Percentiles rank a stretch among this genome's conserved stretches.
These are phyloP conservation scores for Endothia cerciana DNA, from an alignment of 2,329 filamentous ascomycete genomes.

Conservation along the genomic window DNA sequence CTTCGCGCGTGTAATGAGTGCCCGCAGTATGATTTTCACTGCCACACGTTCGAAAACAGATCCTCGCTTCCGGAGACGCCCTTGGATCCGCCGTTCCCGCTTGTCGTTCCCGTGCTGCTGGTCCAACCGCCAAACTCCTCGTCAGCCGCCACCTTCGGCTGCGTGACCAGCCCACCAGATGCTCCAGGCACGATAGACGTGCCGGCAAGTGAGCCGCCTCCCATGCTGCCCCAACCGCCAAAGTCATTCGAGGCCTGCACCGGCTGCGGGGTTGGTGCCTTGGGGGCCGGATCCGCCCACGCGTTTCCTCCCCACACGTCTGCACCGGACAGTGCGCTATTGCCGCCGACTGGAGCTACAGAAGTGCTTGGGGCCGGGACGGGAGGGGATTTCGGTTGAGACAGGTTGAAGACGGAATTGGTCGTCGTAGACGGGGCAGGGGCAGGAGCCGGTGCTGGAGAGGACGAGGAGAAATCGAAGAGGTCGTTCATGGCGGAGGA, in stretches of 20 bases:
- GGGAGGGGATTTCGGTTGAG: conserved; percentile 53
- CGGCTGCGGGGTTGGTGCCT: conserved; percentile 47
- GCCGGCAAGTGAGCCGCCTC: conserved; percentile 51
- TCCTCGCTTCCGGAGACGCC: conserved; percentile 76
- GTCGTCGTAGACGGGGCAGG: conserved; percentile 45
- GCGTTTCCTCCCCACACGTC: conserved; percentile 89
- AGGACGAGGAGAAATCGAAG: conserved; percentile 71
- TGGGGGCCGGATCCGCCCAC: conserved; percentile 71
- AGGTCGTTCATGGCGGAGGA: conserved; percentile 74
- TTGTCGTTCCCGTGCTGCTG: conserved; percentile 63
- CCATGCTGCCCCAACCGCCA: conserved; percentile 52
- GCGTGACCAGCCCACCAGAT: conserved; percentile 66
- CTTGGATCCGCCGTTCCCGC: conserved; percentile 35
- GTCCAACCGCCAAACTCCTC: conserved; percentile 98
- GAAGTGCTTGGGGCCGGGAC: conserved; percentile 44
- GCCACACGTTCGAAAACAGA: conserved; percentile 95
- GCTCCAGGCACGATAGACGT: conserved; percentile 65
- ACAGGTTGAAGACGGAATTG: conserved; percentile 83
- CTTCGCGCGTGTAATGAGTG: not conserved
- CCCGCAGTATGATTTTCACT: conserved; percentile 50
- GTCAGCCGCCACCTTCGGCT: conserved; percentile 78
- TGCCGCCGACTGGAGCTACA: conserved; percentile 43
- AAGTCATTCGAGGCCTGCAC: conserved; percentile 57
- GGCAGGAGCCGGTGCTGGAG: conserved; percentile 47
- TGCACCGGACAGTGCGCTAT: conserved; percentile 44